Base-by-base conservation (phyloP, 768 basidiomycete genomes). In the Kwoniella mangroviensis region DNA sequence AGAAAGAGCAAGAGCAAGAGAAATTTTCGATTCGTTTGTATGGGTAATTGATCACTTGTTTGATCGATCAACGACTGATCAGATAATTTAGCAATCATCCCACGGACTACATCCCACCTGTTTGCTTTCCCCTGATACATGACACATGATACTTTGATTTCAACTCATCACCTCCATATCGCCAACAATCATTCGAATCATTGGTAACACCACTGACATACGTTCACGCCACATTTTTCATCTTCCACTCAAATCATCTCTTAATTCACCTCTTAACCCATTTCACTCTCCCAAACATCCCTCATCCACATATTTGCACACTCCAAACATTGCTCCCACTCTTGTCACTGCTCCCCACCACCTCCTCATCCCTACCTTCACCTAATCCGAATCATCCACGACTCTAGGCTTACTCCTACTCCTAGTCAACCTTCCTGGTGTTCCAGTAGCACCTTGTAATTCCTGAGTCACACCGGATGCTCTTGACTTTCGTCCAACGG, bases 371-470 rank as follows among this genome's bases (percentile, higher is more conserved):
- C 53, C 12, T 40, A 3, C 55, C 5, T 42, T 60, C 49, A n/a
- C 45, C 74, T 78, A 79, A 55, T 79, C 80, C 42, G 73, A 74
- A 58, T 80, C 79, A 34, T 75, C 74, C 28, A 70, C 66, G 45
- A 79, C 54, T 71, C 79, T 67, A 2, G 74, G 77, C 58, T 76
- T 75, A 63, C 79, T 80, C 62, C 81, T 67, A 63, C 77, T 81
- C 71, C 81, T 76, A 21, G 79, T 80, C 55, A 73, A 73, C 63
- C 78, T 74, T 34, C 56, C 69, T 6, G 77, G 79, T 34, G 74
- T 79, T 5, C 51, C 65, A 49, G 68, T 59, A 11, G 63, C 41
- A 24, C 26, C 54, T 11, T 67, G 40, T 10, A 69, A n/a, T 22
- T 71, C 70, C 11, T 61, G 28, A 51, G 67, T 55, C 34, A 54